Base-by-base conservation (phyloP, 345 rosid genomes). In the Euclidium syriacum region DNA sequence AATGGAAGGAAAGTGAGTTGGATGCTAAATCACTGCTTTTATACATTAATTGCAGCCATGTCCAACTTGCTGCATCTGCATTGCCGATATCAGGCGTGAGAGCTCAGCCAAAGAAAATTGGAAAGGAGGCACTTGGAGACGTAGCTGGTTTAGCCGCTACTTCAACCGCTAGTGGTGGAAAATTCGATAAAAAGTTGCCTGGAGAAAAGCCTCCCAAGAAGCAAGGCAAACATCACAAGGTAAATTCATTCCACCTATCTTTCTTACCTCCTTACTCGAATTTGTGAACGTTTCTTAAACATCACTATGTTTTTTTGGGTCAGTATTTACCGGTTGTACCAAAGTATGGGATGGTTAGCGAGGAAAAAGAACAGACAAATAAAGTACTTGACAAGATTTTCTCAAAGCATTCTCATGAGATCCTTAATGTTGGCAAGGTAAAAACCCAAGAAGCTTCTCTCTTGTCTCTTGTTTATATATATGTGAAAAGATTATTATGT, bases 81-180 rank as follows among this genome's bases (percentile, higher is more conserved):
- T 76, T 92, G 72, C 97, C 97, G 22, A 92, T 92, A 67, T 85
- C 89, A 7, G 98, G 96, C 67, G 77, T 80, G 12, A 82, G 81
- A 62, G 72, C 79, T 64, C 85, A 81, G 61, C 78, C 87, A 14
- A 78, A 80, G 74, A 89, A 84, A 74, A 19, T 85, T 15, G 74
- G 76, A 38, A 92, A 82, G 81, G 83, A 87, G 30, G 97, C 74
- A 35, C 78, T 89, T 33, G 85, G 88, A 27, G 80, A 78, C 48
- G 96, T 87, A 4, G 99, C 97, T 27, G 95, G 99, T 73, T 75
- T 87, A 63, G 99, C 94, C 18, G 81, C 91, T 4, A 79, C 91
- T 19, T 81, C 97, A 53, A 92, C 97, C 11, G 97, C 91, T 32
- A 92, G 97, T 70, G 97, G 96, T 55, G 97, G 98, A 33, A 92